Evolutionary conservation across 805 yeast genomes (phyloP).

Genomic region (Kazachstania kunashirensis): DNA sequence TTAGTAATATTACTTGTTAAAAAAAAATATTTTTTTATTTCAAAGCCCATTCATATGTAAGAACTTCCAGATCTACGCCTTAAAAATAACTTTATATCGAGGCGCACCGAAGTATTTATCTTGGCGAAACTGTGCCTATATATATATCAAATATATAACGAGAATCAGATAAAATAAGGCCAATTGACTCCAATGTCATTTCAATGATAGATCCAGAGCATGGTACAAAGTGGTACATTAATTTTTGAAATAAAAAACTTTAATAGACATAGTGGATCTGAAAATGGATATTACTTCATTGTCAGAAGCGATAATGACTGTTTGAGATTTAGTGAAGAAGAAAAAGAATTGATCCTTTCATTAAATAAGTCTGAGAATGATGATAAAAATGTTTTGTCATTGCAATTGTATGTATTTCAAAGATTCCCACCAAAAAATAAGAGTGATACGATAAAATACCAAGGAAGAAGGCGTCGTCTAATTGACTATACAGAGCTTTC

Average conservation of each 20-base stretch:
- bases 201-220: too few relatives aligned
- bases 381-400: too few relatives aligned
- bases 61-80: too few relatives aligned
- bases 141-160: too few relatives aligned
- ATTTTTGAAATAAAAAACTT: not conserved
- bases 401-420: slow-evolving; percentile 10
- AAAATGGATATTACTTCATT: slow-evolving; percentile 8
- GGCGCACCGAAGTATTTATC: too few relatives aligned
- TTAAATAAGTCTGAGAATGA: too few relatives aligned
- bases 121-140: too few relatives aligned
- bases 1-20: not conserved
- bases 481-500: slow-evolving; percentile 3
- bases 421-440: slow-evolving; percentile 1
- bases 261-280: not conserved
- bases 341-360: not conserved
- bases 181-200: too few relatives aligned
- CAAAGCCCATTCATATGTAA: too few relatives aligned
- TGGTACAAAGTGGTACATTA: slow-evolving; percentile 2
- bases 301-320: slow-evolving; percentile 9
- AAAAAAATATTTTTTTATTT: too few relatives aligned
- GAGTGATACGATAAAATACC: not conserved
- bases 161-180: too few relatives aligned
- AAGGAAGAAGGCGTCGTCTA: slow-evolving; percentile 9
- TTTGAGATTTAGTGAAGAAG: slow-evolving; percentile 7
- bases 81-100: too few relatives aligned